A percentile compares a stretch with the other conserved stretches of the same genome.
Conservation (phyloP, 768 basidiomycete genomes). For the Mycena amicta region DNA sequence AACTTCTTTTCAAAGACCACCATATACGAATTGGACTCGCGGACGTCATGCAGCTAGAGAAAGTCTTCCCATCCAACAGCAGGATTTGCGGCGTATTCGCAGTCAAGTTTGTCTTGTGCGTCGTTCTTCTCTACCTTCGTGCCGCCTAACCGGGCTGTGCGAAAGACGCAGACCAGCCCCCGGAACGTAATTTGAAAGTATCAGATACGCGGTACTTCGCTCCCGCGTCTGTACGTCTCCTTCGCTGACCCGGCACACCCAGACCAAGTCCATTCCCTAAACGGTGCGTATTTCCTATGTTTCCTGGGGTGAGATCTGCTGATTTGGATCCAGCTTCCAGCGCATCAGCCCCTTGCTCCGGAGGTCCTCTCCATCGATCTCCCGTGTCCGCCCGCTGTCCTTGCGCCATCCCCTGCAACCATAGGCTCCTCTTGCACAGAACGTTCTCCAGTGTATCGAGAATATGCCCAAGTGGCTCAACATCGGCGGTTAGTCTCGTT, state of each 20-base stretch:
- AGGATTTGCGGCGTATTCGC: constrained; percentile 85
- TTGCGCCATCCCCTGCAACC: constrained; percentile 3
- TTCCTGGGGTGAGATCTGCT: constrained; percentile 2
- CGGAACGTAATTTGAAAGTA: constrained; percentile 80
- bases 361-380: constrained; percentile 65
- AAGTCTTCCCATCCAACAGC: constrained; percentile 71
- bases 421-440: constrained; percentile 4
- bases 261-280: constrained; percentile 42
- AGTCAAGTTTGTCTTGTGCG: constrained; percentile 85
- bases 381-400: constrained; percentile 52
- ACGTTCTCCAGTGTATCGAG: constrained; percentile 29
- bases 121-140: neutral
- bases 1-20: constrained; percentile 59
- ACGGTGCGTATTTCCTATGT: constrained; percentile 54
- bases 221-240: constrained; percentile 75
- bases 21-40: constrained; percentile 80
- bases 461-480: constrained; percentile 84
- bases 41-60: constrained; percentile 82
- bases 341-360: constrained; percentile 62
- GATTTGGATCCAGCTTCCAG: constrained; percentile 43
- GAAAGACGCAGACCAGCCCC: constrained; percentile 79
- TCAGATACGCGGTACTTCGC: constrained; percentile 80
- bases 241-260: constrained; percentile 62
- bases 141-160: too few relatives aligned
- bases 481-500: constrained; percentile 37